Percentiles rank a stretch among this genome's conserved stretches.
Evolutionary conservation across 2,329 filamentous ascomycete genomes (phyloP).

Genomic region (Fusarium odoratissimum): DNA sequence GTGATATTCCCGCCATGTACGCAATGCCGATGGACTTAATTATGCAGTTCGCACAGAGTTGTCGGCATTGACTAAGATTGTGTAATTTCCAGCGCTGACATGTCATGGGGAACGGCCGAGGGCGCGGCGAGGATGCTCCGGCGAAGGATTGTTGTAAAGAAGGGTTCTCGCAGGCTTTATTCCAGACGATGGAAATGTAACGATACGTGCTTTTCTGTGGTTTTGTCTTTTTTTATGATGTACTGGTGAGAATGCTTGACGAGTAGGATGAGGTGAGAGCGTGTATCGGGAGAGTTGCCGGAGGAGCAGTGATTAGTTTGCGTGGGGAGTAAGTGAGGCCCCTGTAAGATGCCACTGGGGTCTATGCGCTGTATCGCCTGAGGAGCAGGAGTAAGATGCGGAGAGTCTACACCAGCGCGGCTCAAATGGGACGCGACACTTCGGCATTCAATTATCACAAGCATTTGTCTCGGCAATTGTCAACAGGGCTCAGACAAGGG

Average conservation of each 20-base stretch:
- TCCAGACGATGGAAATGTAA: too few species aligned
- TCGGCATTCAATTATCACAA: background rate
- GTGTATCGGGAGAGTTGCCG: accelerated
- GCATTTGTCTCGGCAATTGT: background rate
- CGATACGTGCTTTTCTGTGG: background rate
- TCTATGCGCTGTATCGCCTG: background rate
- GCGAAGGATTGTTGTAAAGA: too few species aligned
- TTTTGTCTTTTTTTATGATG: accelerated
- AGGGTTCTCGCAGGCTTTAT: background rate
- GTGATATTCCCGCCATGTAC: background rate
- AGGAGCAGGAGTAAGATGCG: background rate
- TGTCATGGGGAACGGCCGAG: background rate
- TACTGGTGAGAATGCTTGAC: accelerated
- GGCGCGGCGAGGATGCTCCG: background rate
- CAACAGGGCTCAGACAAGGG: background rate
- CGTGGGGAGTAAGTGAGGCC: accelerated
- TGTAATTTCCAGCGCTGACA: background rate
- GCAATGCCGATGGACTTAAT: background rate
- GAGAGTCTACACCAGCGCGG: background rate
- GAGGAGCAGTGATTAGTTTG: background rate
- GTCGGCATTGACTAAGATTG: background rate
- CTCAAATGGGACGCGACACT: accelerated
- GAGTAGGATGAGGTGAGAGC: background rate
- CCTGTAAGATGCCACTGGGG: background rate
- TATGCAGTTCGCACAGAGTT: background rate